Percentiles rank a stretch among this genome's conserved stretches.
Conservation (phyloP, 1,284 basidiomycete genomes). For the Polyporus tsugae region DNA sequence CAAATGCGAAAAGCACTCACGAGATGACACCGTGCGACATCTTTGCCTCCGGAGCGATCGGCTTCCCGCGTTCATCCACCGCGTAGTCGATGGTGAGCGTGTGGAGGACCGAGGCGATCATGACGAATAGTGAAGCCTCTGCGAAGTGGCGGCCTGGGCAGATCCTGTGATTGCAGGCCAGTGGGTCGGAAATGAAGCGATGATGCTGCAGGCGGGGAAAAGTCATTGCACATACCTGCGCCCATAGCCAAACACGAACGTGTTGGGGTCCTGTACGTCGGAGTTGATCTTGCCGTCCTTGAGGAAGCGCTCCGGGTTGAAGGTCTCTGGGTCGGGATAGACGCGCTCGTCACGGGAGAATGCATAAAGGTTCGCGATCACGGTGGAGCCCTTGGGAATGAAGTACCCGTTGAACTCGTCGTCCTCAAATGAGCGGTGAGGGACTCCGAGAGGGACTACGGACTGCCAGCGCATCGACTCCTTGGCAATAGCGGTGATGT, state of each 20-base stretch:
- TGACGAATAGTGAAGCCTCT: constrained; percentile 27
- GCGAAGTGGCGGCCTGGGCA: constrained; percentile 38
- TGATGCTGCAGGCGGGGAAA: background rate
- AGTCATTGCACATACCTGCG: constrained; percentile 40
- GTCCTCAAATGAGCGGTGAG: constrained; percentile 41
- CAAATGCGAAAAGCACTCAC: background rate
- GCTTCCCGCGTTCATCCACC: constrained; percentile 8
- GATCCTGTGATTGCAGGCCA: constrained; percentile 22
- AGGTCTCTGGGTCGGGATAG: constrained; percentile 46
- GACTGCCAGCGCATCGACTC: constrained; percentile 29
- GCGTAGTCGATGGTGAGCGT: constrained; percentile 16
- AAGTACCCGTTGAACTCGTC: constrained; percentile 42
- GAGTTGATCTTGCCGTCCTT: constrained; percentile 44
- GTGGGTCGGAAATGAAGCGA: background rate
- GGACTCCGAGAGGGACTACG: constrained; percentile 35
- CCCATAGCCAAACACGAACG: constrained; percentile 46
- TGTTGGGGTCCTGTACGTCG: constrained; percentile 39
- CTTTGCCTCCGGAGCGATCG: constrained; percentile 16
- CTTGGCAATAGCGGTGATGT: constrained; percentile 26
- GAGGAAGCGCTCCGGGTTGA: constrained; percentile 49
- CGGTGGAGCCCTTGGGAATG: constrained; percentile 39
- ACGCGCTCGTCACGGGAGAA: constrained; percentile 39
- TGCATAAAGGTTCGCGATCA: constrained; percentile 39
- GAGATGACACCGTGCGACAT: constrained; percentile 17
- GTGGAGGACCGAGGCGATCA: constrained; percentile 24